Evolutionary conservation across 129 eudicot genomes (phyloP), one percentile per base, ranked within the genome.

Genomic region (Lactuca sativa): DNA sequence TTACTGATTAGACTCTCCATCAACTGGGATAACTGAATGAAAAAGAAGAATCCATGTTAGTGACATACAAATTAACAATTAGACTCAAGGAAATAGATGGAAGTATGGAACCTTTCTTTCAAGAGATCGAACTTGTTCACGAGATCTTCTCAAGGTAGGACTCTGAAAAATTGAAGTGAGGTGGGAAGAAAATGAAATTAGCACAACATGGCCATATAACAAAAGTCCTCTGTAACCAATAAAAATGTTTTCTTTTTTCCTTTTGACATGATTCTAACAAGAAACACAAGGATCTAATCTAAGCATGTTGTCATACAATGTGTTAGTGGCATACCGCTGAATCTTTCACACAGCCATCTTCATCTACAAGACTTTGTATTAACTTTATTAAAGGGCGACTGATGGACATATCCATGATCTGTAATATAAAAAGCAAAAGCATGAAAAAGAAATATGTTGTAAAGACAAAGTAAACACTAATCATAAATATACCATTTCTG

Each of bases 301-400:
- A 25, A 25, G 30, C 30, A 25, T 25, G 30, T 25, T 25, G 30
- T 25, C 30, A 25, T 17, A 59, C 47, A 25, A 34, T 25, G 49
- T 10, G 59, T 11, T 56, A 70, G 81, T 56, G 59, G 73, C 91
- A 60, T 51, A 92, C 98, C 75, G 98, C 96, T 18, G 98, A 89
- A 79, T 92, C 98, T 85, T 85, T 92, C 13, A 92, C 92, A 36
- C 75, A 77, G 57, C 98, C 98, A 82, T 8, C 61, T 9, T 56
- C 15, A 8, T 36, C 38, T 36, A 36, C 38, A 36, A 36, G 38
- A 36, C 5, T 4, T 4, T 33, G 78, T 38, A 92, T 78, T 67
- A 85, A 81, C 84, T 85, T 92, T 4, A 79, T 54, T 47, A 92
- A 72, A 15, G 96, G 77, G 56, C 81, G 82, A 78, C 68, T 86